phyloP scores from a whole-genome alignment of 2,329 filamentous ascomycete genomes.

The Periconia macrospinosa region DNA sequence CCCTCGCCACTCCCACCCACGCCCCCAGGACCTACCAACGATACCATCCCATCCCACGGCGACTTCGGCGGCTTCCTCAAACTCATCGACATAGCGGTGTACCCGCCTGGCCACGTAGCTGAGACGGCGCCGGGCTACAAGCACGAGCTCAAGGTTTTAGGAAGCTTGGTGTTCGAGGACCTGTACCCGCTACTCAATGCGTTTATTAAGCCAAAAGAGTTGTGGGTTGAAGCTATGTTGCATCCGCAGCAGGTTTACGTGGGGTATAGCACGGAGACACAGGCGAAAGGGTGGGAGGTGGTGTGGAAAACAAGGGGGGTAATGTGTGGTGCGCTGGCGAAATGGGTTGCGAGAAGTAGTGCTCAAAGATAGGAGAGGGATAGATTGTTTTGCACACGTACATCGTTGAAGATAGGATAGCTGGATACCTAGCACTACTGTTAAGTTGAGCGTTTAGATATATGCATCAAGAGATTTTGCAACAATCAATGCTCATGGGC shows the following conservation, averaged over 20 bases:
- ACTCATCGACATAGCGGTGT: conserved; percentile 2
- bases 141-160: conserved; percentile 7
- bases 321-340: not conserved
- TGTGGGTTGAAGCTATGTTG: conserved; percentile 3
- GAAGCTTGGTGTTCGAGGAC: conserved; percentile 8
- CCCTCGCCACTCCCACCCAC: not conserved
- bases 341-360: not conserved
- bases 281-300: conserved; percentile 5
- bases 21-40: not conserved
- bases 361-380: too few species aligned
- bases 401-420: too few species aligned
- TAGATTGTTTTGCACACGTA: too few species aligned
- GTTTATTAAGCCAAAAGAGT: conserved; percentile 1
- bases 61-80: conserved; percentile 7
- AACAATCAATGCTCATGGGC: too few species aligned
- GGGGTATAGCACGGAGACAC: not conserved
- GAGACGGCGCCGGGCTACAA: conserved; percentile 2
- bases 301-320: conserved; percentile 5
- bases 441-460: too few species aligned
- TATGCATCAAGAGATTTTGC: too few species aligned
- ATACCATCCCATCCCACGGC: not conserved
- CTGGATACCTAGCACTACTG: too few species aligned
- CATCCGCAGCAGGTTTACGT: conserved; percentile 10
- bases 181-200: conserved; percentile 5
- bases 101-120: not conserved